A percentile compares a stretch with the other conserved stretches of the same genome.
Evolutionary conservation across 495 filamentous ascomycete species (phyloP).

Genomic region (Xeromyces bisporus): DNA sequence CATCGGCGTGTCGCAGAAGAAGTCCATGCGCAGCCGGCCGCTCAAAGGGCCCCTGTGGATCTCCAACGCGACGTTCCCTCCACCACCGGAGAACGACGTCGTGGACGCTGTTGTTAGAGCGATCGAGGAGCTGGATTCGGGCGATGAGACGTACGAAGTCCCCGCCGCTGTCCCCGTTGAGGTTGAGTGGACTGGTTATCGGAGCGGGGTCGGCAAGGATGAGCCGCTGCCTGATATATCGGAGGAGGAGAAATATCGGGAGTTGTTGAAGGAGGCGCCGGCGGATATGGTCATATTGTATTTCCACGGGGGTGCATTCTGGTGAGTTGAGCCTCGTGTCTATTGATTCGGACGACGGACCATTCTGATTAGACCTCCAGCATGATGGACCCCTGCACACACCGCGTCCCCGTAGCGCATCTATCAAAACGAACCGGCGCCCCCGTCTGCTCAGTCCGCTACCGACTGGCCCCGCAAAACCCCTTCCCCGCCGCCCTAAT

Average conservation of each 20-base stretch:
- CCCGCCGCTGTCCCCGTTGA: conserved; percentile 44
- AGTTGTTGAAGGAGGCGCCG: conserved; percentile 51
- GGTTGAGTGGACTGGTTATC: conserved; percentile 78
- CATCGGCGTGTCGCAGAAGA: conserved; percentile 46
- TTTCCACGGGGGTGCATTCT: conserved; percentile 84
- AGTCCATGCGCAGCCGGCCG: conserved; percentile 41
- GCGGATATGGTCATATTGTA: conserved; percentile 59
- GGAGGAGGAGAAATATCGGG: conserved; percentile 54
- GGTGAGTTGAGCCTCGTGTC: conserved; percentile 18
- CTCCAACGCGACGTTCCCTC: conserved; percentile 42
- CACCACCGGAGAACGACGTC: conserved; percentile 36
- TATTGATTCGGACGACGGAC: background rate
- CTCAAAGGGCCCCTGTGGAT: conserved; percentile 75
- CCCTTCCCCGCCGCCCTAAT: conserved; percentile 71
- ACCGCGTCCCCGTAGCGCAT: conserved; percentile 30
- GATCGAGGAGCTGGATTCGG: conserved; percentile 44
- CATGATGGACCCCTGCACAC: conserved; percentile 59
- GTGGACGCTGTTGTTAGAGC: conserved; percentile 41
- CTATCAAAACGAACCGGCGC: conserved; percentile 35
- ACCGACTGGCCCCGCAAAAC: conserved; percentile 70
- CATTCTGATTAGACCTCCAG: no score
- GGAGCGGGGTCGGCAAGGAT: conserved; percentile 37
- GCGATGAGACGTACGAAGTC: conserved; percentile 29
- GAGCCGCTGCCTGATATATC: conserved; percentile 39
- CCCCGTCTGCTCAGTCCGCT: conserved; percentile 63